Evolutionary conservation across 2,329 filamentous ascomycete genomes (phyloP).

Genomic region (Xylaria sp.): DNA sequence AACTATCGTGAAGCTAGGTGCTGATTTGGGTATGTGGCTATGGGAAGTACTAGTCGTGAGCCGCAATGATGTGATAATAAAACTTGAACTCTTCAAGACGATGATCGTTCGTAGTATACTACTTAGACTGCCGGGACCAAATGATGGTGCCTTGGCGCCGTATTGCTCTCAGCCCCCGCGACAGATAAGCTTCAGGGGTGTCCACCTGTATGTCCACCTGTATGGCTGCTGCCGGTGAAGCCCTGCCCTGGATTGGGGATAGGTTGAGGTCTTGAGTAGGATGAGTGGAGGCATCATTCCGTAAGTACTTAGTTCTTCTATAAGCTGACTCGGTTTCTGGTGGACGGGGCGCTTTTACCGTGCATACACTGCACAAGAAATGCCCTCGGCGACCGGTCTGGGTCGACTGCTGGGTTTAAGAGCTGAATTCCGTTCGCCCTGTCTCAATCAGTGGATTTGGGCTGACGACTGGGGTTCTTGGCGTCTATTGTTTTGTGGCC

Average conservation of each 20-base stretch:
- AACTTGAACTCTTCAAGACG: too few relatives aligned
- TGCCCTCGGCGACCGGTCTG: not conserved
- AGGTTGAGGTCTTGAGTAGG: not conserved
- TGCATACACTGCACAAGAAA: not conserved
- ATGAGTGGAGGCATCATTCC: not conserved
- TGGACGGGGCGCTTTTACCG: not conserved
- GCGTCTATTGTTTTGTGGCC: conserved; percentile 18
- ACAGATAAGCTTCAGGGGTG: not conserved
- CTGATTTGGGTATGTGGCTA: too few relatives aligned
- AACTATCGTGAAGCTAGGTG: not conserved
- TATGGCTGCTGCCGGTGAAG: not conserved
- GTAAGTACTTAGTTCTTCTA: not conserved
- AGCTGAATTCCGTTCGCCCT: conserved; percentile 23
- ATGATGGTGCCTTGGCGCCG: too few relatives aligned
- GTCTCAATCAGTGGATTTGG: conserved; percentile 15
- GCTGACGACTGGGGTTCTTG: conserved; percentile 16
- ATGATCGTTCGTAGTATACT: too few relatives aligned
- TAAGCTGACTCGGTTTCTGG: not conserved
- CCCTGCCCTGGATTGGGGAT: not conserved
- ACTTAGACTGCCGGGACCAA: too few relatives aligned
- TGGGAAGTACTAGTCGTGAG: too few relatives aligned
- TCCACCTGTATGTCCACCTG: not conserved
- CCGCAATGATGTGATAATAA: too few relatives aligned
- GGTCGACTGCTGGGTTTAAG: too few relatives aligned
- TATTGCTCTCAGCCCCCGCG: not conserved